phyloP scores from a whole-genome alignment of 2,329 filamentous ascomycete genomes.

The Biscogniauxia mediterranea region DNA sequence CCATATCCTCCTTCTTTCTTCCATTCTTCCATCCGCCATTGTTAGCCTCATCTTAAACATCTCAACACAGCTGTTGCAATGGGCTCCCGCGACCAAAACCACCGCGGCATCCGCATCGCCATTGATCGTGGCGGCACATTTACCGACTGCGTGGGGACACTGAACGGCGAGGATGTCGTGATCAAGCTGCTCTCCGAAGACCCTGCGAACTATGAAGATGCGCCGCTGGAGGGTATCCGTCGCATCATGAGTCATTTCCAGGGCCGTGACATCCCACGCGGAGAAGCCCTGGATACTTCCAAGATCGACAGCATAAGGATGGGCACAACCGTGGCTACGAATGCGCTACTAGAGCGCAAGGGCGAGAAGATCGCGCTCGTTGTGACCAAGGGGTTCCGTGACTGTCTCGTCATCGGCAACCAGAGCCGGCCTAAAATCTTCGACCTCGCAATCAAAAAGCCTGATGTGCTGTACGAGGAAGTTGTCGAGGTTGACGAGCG shows the following conservation, averaged over 20 bases:
- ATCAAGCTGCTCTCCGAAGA: constrained; percentile 91
- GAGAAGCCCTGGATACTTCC: constrained; percentile 75
- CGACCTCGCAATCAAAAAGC: constrained; percentile 81
- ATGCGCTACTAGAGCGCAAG: constrained; percentile 85
- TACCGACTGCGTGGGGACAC: constrained; percentile 86
- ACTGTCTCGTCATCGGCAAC: constrained; percentile 86
- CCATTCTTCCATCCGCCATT: too few relatives aligned
- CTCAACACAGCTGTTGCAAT: constrained; percentile 27
- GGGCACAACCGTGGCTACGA: constrained; percentile 94
- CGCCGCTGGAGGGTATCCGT: constrained; percentile 86
- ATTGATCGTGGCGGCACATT: constrained; percentile 85
- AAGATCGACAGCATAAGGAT: constrained; percentile 89
- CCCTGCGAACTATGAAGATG: constrained; percentile 86
- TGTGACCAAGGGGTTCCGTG: constrained; percentile 83
- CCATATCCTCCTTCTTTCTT: too few relatives aligned
- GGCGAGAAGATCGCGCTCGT: constrained; percentile 86
- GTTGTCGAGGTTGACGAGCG: constrained; percentile 91
- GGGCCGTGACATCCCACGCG: constrained; percentile 72
- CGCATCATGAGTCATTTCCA: constrained; percentile 79
- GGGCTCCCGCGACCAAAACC: constrained; percentile 33
- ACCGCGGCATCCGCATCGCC: constrained; percentile 69
- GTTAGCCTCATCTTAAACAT: not conserved
- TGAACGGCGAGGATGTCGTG: constrained; percentile 72
- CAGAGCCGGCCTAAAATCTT: constrained; percentile 89
- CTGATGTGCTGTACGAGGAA: constrained; percentile 79